Base-by-base conservation (phyloP, 345 rosid genomes). In the Mangifera indica region DNA sequence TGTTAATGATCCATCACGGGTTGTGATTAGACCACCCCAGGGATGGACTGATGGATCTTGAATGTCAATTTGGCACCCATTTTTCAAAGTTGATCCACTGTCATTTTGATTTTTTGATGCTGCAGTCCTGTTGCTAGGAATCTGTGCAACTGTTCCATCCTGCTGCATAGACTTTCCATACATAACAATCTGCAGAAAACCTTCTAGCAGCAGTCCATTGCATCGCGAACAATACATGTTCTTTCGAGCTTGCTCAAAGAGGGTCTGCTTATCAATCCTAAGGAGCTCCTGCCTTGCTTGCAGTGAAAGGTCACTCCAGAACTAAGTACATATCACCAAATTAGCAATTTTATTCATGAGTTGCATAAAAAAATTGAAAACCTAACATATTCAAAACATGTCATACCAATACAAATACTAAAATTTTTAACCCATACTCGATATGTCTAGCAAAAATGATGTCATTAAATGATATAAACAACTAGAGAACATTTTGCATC, bases 161-260 rank as follows among this genome's bases (percentile, higher is more conserved):
- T 75, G 92, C 75, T 77, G 91, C 82, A 83, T 80, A 22, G 98
- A 83, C 83, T 81, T 95, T 34, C 95, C 97, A 77, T 87, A 77
- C 76, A 85, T 81, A 75, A 89, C 89, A 86, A 95, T 91, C 81
- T 88, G 93, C 83, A 82, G 82, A 79, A 89, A 95, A 42, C 88
- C 91, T 77, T 95, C 96, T 0, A 89, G 96, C 37, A 95, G 85
- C 51, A 95, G 81, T n/a, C 99, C 97, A 71, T 88, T 87, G 80
- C 99, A 95, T 82, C 97, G 86, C n/a, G 99, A 95, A 63, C 99
- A 95, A 63, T 88, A 95, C 98, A 92, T 89, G 81, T 91, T 91
- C 87, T 90, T 95, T 32, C 98, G 96, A 79, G 97, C 98, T 83
- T 91, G 96, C 88, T 92, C 97, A 77, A 92, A 86, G 45, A 95